These are phyloP conservation scores for Mucor sp. DNA, from an alignment of 371 early-diverging fungal genomes.

Conservation along the genomic window DNA sequence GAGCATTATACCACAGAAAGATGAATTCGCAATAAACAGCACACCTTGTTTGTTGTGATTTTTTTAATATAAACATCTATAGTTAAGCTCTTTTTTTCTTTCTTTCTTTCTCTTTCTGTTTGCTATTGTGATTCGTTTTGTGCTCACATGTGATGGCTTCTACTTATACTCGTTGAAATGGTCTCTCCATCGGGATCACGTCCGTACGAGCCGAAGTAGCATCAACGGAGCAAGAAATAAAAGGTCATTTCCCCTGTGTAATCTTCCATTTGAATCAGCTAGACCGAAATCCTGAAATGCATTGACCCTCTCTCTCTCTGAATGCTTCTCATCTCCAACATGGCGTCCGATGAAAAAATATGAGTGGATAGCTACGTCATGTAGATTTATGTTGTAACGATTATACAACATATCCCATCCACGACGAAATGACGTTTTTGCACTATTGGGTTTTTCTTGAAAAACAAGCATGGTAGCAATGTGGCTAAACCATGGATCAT, in stretches of 20 bases:
- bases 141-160: not conserved
- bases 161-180: not conserved
- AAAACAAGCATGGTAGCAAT: not conserved
- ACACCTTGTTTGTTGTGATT: not conserved
- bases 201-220: conserved; percentile 2
- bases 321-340: not conserved
- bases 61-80: conserved; percentile 5
- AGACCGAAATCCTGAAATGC: not conserved
- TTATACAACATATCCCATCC: not conserved
- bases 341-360: not conserved
- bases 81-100: not conserved
- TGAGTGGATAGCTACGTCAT: conserved; percentile 3
- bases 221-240: not conserved
- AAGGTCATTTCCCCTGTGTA: not conserved
- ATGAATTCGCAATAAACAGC: not conserved
- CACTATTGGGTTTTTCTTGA: no score
- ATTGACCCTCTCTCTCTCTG: conserved; percentile 8
- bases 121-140: not conserved
- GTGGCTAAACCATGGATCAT: not conserved
- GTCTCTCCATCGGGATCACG: not conserved
- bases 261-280: not conserved
- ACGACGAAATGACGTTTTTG: not conserved
- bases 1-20: not conserved
- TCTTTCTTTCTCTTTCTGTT: not conserved
- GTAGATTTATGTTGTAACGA: not conserved